phyloP scores from a whole-genome alignment of 179 eudicot genomes.

The Sideroxylon spinosum region DNA sequence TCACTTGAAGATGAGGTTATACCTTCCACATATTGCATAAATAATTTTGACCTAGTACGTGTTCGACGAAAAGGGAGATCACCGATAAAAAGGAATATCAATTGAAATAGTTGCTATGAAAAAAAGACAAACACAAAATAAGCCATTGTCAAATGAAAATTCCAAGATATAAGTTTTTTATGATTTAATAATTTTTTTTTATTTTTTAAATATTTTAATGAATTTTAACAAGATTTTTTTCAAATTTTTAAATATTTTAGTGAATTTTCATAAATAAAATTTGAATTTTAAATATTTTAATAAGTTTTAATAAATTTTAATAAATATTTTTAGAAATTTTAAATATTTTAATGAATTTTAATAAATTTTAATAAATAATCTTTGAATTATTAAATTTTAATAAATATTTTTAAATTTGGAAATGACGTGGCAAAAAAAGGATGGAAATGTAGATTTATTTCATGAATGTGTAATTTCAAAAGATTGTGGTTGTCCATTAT shows the following conservation, averaged over 20 bases:
- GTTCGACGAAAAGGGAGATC: not conserved
- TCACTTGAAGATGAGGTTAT: not conserved
- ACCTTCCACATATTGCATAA: not conserved
- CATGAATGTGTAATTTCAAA: not conserved
- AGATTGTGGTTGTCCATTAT: not conserved
- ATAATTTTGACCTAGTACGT: not conserved
- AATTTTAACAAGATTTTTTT: too few relatives aligned
- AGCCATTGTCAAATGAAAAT: not conserved
- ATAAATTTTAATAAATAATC: too few relatives aligned
- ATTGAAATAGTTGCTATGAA: not conserved
- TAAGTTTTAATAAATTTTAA: too few relatives aligned
- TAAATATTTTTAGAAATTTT: too few relatives aligned
- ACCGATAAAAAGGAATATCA: not conserved
- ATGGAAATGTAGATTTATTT: not conserved
- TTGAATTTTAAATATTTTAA: too few relatives aligned
- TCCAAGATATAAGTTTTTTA: not conserved
- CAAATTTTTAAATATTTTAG: too few relatives aligned
- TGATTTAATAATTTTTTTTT: not conserved
- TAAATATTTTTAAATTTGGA: too few relatives aligned
- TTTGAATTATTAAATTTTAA: too few relatives aligned
- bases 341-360: too few relatives aligned
- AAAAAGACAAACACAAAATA: not conserved
- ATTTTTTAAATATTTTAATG: too few relatives aligned
- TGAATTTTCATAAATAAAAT: too few relatives aligned
- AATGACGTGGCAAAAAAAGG: too few relatives aligned